Evolutionary conservation across 805 yeast genomes (phyloP).

Genomic region (Saccharomycopsis selenospora): DNA sequence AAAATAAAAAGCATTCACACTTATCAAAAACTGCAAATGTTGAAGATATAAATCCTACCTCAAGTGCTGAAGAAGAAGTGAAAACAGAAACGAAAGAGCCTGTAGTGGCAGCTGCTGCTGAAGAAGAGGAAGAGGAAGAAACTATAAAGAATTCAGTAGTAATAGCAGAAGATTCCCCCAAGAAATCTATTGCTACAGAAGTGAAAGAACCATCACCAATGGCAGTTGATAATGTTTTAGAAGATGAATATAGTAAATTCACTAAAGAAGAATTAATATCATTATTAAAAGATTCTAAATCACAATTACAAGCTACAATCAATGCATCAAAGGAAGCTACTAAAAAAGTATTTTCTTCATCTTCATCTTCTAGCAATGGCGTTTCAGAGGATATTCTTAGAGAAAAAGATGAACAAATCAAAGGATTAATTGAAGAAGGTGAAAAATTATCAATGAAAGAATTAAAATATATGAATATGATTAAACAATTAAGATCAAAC

Average conservation of each 20-base stretch:
- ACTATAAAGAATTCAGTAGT: not conserved
- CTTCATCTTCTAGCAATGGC: not conserved
- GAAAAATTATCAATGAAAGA: constrained; percentile 66
- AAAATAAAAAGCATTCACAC: constrained; percentile 23
- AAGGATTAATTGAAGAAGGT: constrained; percentile 68
- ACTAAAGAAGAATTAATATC: not conserved
- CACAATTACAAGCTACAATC: not conserved
- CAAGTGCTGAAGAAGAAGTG: not conserved
- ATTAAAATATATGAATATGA: constrained; percentile 54
- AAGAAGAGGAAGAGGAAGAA: not conserved
- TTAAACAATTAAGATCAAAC: constrained; percentile 52
- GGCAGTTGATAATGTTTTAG: too few relatives aligned
- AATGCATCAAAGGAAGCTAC: not conserved
- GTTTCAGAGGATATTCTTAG: constrained; percentile 20
- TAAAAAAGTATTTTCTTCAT: not conserved
- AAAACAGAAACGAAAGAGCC: not conserved
- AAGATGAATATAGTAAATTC: not conserved
- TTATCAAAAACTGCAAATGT: not conserved
- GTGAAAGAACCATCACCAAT: not conserved
- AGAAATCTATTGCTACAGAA: not conserved
- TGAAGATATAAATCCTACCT: too few relatives aligned
- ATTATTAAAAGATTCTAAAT: not conserved
- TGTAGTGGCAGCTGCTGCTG: not conserved
- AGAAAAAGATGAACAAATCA: constrained; percentile 51
- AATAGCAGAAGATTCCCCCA: not conserved